Conservation (phyloP, 140 eudicot species). For the Erigeron philadelphicus region DNA sequence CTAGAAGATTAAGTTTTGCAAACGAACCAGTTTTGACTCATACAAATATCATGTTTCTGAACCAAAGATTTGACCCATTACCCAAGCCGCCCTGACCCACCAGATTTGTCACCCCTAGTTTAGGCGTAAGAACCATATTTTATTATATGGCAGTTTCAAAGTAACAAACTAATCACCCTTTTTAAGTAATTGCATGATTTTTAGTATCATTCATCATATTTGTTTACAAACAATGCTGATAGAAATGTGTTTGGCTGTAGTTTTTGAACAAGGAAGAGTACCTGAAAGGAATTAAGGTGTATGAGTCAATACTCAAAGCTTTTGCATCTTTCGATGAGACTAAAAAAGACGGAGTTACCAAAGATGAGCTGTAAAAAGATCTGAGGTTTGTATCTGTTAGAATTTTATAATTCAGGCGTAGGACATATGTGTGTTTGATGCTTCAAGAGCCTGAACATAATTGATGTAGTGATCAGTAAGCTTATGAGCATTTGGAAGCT, state of each 20-base stretch:
- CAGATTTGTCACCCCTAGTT: too few relatives aligned
- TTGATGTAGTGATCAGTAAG: conserved; percentile 10
- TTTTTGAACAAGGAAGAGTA: conserved; percentile 76
- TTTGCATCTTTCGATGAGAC: conserved; percentile 56
- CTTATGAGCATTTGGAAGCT: background rate
- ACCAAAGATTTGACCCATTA: too few relatives aligned
- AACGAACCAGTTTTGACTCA: too few relatives aligned
- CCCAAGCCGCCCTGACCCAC: too few relatives aligned
- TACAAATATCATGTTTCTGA: too few relatives aligned
- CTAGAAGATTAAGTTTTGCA: too few relatives aligned
- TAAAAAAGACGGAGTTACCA: conserved; percentile 31
- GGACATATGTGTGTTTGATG: conserved; percentile 17
- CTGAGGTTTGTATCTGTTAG: background rate
- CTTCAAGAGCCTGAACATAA: conserved; percentile 12
- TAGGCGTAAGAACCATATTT: background rate
- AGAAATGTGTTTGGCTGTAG: conserved; percentile 44
- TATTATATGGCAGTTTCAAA: background rate
- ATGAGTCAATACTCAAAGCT: conserved; percentile 66
- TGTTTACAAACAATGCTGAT: conserved; percentile 6
- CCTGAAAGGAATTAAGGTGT: conserved; percentile 73
- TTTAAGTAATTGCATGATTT: background rate
- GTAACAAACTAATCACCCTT: background rate
- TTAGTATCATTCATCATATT: background rate
- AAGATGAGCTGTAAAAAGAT: conserved; percentile 60
- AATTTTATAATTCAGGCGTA: conserved; percentile 13